Evolutionary conservation across 176 grass and related monocot species (phyloP).

Genomic region (maize (Zea mays)): DNA sequence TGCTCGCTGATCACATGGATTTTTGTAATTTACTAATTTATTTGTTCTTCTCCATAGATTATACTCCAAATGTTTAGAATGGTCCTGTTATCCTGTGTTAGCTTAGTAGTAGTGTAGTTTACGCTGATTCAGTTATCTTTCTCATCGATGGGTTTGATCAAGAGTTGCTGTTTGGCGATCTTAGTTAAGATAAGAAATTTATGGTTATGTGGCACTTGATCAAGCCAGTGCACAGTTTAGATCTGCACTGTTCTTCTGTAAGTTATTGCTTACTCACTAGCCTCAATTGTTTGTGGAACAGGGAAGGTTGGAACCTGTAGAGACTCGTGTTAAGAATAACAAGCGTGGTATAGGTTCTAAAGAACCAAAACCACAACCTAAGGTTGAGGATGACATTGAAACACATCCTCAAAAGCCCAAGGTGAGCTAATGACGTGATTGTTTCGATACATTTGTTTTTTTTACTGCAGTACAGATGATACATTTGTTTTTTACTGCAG

Average conservation of each 20-base stretch:
- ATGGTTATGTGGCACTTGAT: not conserved
- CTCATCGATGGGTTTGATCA: not conserved
- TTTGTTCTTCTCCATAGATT: not conserved
- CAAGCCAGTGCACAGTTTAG: not conserved
- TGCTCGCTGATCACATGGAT: not conserved
- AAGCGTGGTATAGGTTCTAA: slow-evolving; percentile 81
- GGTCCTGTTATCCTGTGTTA: not conserved
- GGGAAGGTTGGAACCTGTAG: slow-evolving; percentile 81
- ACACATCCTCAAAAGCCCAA: slow-evolving; percentile 46
- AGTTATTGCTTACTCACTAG: slow-evolving; percentile 12
- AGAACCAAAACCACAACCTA: slow-evolving; percentile 52
- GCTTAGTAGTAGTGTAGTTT: not conserved
- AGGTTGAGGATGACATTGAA: slow-evolving; percentile 32
- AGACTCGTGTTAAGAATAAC: slow-evolving; percentile 80
- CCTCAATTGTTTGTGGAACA: slow-evolving; percentile 27
- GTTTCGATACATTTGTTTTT: not conserved
- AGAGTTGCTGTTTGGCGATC: not conserved
- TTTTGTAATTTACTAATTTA: not conserved
- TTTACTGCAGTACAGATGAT: not conserved
- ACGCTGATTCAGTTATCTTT: not conserved
- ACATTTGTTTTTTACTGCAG: not conserved
- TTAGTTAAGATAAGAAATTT: not conserved
- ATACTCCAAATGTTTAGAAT: not conserved
- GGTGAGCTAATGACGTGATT: slow-evolving; percentile 34
- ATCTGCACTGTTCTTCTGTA: not conserved